Percentiles rank a stretch among this genome's conserved stretches.
Conservation (phyloP, 2,329 filamentous ascomycete genomes). For the Plenodomus tracheiphilus region DNA sequence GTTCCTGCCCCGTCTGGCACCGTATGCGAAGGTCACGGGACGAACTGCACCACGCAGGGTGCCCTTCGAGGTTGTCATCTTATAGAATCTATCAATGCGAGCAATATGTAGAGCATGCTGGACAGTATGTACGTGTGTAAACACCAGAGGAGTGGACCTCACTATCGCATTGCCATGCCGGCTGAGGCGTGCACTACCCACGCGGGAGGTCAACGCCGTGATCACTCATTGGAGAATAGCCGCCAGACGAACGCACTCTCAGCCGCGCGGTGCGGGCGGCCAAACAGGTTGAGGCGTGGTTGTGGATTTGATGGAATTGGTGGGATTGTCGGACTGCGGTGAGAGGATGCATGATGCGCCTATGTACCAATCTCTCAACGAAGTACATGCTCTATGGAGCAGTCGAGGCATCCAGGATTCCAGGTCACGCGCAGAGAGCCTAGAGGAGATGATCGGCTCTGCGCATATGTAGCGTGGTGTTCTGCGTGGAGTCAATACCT, state of each 20-base stretch:
- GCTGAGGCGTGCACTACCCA: constrained; percentile 13
- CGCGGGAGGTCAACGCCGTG: constrained; percentile 12
- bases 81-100: too few species aligned
- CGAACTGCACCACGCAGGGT: too few species aligned
- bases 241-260: constrained; percentile 11
- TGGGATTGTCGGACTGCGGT: not conserved
- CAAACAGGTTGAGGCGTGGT: not conserved
- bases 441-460: not conserved
- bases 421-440: not conserved
- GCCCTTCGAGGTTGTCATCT: too few species aligned
- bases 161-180: not conserved
- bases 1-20: not conserved
- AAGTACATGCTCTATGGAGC: not conserved
- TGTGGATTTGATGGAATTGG: not conserved
- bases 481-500: too few species aligned
- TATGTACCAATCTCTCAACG: not conserved
- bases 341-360: not conserved
- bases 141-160: not conserved
- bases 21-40: too few species aligned
- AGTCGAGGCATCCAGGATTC: not conserved
- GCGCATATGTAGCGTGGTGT: too few species aligned
- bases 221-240: constrained; percentile 18
- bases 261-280: not conserved
- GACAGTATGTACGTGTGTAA: not conserved
- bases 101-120: too few species aligned